phyloP scores from a whole-genome alignment of 2,329 filamentous ascomycete species.

The Dactylellina leptospora region DNA sequence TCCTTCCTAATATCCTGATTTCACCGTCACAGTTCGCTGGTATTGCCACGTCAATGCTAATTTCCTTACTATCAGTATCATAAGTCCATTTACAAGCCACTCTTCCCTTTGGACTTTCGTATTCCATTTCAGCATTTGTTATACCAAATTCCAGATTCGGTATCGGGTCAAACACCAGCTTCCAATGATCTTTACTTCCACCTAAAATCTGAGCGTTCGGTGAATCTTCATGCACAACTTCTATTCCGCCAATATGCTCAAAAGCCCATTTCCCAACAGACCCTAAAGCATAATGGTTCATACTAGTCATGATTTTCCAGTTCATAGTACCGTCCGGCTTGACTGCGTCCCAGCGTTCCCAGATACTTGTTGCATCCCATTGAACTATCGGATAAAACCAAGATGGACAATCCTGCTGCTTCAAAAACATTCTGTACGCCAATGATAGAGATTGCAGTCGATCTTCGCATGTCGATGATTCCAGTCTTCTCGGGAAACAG shows the following conservation, averaged over 20 bases:
- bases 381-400: conserved; percentile 64
- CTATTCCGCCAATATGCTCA: conserved; percentile 62
- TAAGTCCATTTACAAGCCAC: conserved; percentile 47
- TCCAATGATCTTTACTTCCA: conserved; percentile 16
- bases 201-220: conserved; percentile 1
- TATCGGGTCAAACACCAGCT: conserved; percentile 42
- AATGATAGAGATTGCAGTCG: conserved; percentile 49
- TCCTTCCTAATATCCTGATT: conserved; percentile 20
- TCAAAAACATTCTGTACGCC: conserved; percentile 64
- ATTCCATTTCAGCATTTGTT: conserved; percentile 31
- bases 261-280: conserved; percentile 65
- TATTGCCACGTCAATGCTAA: conserved; percentile 36
- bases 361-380: conserved; percentile 64
- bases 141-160: conserved; percentile 41
- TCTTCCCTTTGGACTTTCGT: conserved; percentile 28
- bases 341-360: conserved; percentile 66
- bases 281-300: conserved; percentile 66
- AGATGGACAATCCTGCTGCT: conserved; percentile 61
- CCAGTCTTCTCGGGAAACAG: conserved; percentile 54
- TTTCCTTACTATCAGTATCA: conserved; percentile 17
- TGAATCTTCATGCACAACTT: conserved; percentile 55
- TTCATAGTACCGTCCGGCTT: conserved; percentile 63
- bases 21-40: conserved; percentile 42
- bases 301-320: conserved; percentile 64
- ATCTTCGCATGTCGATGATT: conserved; percentile 16